Base-by-base conservation (phyloP, 1,284 basidiomycete species). In the Vanrija sp. region DNA sequence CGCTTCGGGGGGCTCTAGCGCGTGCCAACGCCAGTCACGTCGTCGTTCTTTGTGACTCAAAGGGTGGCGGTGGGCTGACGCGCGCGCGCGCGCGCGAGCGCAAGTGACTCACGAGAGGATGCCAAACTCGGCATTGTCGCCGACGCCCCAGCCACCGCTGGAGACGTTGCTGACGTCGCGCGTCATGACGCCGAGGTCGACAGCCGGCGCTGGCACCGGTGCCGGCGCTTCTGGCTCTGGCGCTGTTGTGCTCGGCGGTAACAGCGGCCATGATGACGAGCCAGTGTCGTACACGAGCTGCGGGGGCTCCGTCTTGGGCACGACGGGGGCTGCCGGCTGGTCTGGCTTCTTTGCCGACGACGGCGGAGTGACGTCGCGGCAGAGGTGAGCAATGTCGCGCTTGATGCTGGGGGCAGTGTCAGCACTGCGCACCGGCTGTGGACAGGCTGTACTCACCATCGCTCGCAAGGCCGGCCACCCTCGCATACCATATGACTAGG, bases 351-450 rank as follows among this genome's bases (percentile, higher is more conserved):
- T 46, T 26, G 46, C 43, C 16, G 46, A 39, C 7, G 71, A 62
- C 5, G 81, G 82, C 56, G 87, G 83, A 51, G 83, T 83, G 68
- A 92, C 89, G 75, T 93, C 90, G 68, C 91, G 87, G 69, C 91
- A 94, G 10, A 93, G 80, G 77, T 93, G 89, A 0, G 89, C 88
- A 62, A 93, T 94, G 72, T 92, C 91, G 52, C 91, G 84, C 74
- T 93, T 93, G 64, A 93, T 89, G 66, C 91, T 93, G 67, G 39
- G 67, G 39, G 56, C 9, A 38, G 39, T 23, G 54, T 54, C 52
- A 47, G 52, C 53, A 16, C 23, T 12, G 34, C 12, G 34, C 12
- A 12, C 12, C 9, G 9, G 34, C 34, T 14, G 26, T 39, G n/a
- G 46, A 45, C 18, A 6, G 38, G 7, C 15, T 42, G 14, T 26